phyloP scores from a whole-genome alignment of 1,284 basidiomycete species.

The Trichosporon ovoides region DNA sequence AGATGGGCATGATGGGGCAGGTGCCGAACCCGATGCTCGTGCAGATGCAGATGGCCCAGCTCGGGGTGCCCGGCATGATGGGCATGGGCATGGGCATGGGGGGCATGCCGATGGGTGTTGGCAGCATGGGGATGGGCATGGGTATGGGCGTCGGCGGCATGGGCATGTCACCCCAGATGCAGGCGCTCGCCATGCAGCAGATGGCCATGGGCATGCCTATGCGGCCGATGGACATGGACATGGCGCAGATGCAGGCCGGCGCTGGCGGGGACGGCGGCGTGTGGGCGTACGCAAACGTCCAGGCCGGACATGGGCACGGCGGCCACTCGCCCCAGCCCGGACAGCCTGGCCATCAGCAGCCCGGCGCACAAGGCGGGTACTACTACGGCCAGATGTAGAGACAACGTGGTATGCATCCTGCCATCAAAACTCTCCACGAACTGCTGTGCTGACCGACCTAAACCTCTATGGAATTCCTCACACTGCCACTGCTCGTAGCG shows the following conservation, averaged over 20 bases:
- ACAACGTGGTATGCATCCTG: not conserved
- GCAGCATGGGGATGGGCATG: slow-evolving; percentile 2
- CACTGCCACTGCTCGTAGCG: not conserved
- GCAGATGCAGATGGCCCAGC: slow-evolving; percentile 23
- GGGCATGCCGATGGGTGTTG: slow-evolving; percentile 12
- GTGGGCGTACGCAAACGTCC: no score
- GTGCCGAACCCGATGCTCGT: slow-evolving; percentile 17
- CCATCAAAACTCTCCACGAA: not conserved
- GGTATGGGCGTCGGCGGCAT: slow-evolving; percentile 3
- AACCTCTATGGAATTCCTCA: not conserved
- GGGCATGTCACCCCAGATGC: slow-evolving; percentile 4
- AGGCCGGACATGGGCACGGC: not conserved
- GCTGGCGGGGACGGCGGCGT: not conserved
- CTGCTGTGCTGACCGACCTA: no score
- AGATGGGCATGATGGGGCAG: slow-evolving; percentile 10
- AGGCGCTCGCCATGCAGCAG: not conserved
- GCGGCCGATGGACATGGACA: not conserved
- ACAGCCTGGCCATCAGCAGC: not conserved
- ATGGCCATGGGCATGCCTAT: slow-evolving; percentile 3
- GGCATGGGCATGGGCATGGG: slow-evolving; percentile 8
- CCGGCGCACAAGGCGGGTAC: not conserved
- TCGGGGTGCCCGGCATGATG: slow-evolving; percentile 16
- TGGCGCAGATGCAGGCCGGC: not conserved
- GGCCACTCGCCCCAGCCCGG: not conserved
- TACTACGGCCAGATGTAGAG: slow-evolving; percentile 3